Percentiles rank a stretch among this genome's conserved stretches.
Evolutionary conservation across 306 rosid species (phyloP).

Genomic region (Sicyos baderoa): DNA sequence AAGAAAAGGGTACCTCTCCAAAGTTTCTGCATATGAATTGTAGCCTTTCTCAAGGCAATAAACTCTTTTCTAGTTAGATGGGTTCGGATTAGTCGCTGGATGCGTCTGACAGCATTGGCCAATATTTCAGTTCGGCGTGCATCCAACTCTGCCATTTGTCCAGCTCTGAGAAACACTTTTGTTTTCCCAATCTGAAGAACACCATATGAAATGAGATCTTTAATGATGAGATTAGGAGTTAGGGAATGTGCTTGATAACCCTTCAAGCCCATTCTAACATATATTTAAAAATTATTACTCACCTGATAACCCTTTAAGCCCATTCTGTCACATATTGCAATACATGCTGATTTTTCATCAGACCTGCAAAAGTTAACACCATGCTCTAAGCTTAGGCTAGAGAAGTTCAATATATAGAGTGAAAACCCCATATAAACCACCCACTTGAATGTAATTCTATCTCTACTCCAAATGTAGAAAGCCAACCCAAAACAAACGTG

Average conservation of each 20-base stretch:
- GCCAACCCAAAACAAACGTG: conserved; percentile 4
- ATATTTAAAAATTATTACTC: background rate
- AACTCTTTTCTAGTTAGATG: conserved; percentile 65
- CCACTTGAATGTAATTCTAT: background rate
- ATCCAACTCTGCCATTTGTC: conserved; percentile 91
- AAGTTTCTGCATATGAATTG: conserved; percentile 52
- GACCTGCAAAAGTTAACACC: conserved; percentile 41
- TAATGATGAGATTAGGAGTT: background rate
- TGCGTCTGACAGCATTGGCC: conserved; percentile 59
- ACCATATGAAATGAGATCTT: conserved; percentile 14
- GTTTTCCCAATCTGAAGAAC: conserved; percentile 63
- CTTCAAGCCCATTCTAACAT: background rate
- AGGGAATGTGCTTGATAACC: background rate
- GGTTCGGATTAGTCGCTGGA: conserved; percentile 77
- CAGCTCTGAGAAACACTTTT: conserved; percentile 83
- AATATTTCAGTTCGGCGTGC: conserved; percentile 73
- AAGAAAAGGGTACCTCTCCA: conserved; percentile 57
- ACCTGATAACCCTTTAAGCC: conserved; percentile 80
- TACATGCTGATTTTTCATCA: conserved; percentile 69
- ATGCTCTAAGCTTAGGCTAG: background rate
- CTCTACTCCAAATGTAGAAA: conserved; percentile 1
- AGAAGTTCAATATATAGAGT: background rate
- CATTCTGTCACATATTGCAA: conserved; percentile 67
- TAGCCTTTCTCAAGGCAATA: conserved; percentile 44
- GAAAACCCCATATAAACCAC: background rate